Evolutionary conservation across 1,139 yeast genomes (phyloP).

Genomic region (Lizanozyma gosingica): DNA sequence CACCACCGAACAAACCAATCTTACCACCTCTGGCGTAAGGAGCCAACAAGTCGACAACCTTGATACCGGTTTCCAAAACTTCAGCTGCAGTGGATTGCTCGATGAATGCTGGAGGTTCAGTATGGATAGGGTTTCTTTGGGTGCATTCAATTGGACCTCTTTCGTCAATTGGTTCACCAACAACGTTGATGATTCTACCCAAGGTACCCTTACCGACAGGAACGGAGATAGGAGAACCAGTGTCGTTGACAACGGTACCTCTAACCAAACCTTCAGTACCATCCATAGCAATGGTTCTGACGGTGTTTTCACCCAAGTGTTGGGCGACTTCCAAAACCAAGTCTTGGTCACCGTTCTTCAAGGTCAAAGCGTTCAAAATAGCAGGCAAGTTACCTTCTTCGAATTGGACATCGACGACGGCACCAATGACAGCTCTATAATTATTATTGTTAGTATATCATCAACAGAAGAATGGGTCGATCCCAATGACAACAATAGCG

Average conservation of each 20-base stretch:
- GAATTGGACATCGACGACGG: slow-evolving; percentile 99
- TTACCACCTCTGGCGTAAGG: slow-evolving; percentile 99
- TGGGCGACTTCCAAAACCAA: slow-evolving; percentile 97
- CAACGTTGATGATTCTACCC: slow-evolving; percentile 97
- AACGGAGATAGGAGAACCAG: slow-evolving; percentile 97
- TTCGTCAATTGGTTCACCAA: slow-evolving; percentile 99
- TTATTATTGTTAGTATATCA: slow-evolving; percentile 17
- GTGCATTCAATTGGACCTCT: slow-evolving; percentile 95
- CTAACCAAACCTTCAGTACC: slow-evolving; percentile 99
- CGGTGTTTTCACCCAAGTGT: slow-evolving; percentile 99
- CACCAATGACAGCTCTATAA: slow-evolving; percentile 95
- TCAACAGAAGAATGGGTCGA: too few species aligned
- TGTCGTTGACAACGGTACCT: slow-evolving; percentile 86
- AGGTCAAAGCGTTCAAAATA: slow-evolving; percentile 91
- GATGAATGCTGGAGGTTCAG: slow-evolving; percentile 92
- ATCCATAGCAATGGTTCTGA: slow-evolving; percentile 99
- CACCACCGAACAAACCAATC: slow-evolving; percentile 99
- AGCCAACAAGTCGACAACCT: slow-evolving; percentile 98
- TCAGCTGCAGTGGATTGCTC: slow-evolving; percentile 98
- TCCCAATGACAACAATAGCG: background rate
- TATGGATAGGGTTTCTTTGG: slow-evolving; percentile 94
- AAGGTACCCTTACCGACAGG: slow-evolving; percentile 99
- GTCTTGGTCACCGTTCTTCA: slow-evolving; percentile 58
- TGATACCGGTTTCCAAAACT: slow-evolving; percentile 98
- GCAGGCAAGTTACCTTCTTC: slow-evolving; percentile 97